Evolutionary conservation across 176 grass and related monocot species (phyloP).

Genomic region (Poa annua): DNA sequence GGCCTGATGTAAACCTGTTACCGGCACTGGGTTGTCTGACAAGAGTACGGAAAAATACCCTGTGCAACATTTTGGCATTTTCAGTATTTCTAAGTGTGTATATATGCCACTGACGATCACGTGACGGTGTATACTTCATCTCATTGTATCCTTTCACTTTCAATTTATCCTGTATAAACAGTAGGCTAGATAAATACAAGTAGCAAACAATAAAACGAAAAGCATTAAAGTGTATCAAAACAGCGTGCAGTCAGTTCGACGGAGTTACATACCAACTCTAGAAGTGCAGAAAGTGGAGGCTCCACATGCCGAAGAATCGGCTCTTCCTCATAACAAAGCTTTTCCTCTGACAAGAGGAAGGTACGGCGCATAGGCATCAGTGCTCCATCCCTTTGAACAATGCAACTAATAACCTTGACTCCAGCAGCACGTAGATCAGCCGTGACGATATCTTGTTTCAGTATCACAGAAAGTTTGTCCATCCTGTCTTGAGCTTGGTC

Average conservation of each 20-base stretch:
- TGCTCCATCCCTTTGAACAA: constrained; percentile 86
- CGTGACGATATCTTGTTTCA: constrained; percentile 61
- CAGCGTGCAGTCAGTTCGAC: constrained; percentile 3
- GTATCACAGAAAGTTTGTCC: constrained; percentile 57
- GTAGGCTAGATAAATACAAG: constrained; percentile 33
- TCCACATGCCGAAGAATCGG: constrained; percentile 87
- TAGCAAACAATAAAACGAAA: constrained; percentile 11
- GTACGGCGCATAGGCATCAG: constrained; percentile 78
- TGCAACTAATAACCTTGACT: constrained; percentile 75
- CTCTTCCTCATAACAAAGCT: constrained; percentile 74
- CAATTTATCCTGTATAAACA: constrained; percentile 74
- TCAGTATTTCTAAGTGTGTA: constrained; percentile 82
- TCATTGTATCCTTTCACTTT: constrained; percentile 84
- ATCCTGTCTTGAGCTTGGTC: constrained; percentile 77
- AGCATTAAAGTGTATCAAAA: constrained; percentile 22
- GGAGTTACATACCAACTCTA: constrained; percentile 76
- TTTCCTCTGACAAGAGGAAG: constrained; percentile 82
- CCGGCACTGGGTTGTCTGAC: constrained; percentile 71
- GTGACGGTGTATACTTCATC: constrained; percentile 90
- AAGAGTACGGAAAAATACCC: constrained; percentile 90
- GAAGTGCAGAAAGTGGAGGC: constrained; percentile 85
- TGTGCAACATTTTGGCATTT: constrained; percentile 67
- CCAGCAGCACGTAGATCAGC: constrained; percentile 67
- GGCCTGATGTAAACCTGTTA: constrained; percentile 59
- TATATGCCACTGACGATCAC: constrained; percentile 95